Evolutionary conservation across 2,329 filamentous ascomycete species (phyloP).

Genomic region (Scytalidium lignicola): DNA sequence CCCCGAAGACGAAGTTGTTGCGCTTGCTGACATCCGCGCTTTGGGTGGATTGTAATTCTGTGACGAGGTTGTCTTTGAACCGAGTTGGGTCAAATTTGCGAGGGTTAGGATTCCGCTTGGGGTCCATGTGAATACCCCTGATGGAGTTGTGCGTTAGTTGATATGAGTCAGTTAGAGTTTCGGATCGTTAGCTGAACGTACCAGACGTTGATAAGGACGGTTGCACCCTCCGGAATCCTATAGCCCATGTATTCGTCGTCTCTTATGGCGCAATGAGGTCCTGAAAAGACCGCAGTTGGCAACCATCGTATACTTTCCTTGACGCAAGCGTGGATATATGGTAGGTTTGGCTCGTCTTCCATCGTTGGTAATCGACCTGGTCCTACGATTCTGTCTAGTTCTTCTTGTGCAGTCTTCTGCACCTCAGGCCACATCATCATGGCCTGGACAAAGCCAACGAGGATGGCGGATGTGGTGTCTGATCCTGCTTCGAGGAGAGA

Average conservation of each 20-base stretch:
- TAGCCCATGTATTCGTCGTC: constrained; percentile 52
- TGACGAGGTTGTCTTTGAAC: constrained; percentile 17
- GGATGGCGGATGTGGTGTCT: constrained; percentile 33
- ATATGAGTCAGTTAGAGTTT: too few species aligned
- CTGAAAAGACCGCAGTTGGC: constrained; percentile 30
- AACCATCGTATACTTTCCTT: constrained; percentile 31
- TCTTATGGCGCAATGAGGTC: constrained; percentile 28
- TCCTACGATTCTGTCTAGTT: constrained; percentile 37
- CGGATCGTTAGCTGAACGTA: constrained; percentile 1
- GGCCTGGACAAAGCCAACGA: constrained; percentile 36
- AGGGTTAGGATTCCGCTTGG: not conserved
- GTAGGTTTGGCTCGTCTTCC: constrained; percentile 32
- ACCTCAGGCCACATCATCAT: constrained; percentile 32
- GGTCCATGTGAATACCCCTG: not conserved
- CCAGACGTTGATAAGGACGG: constrained; percentile 8
- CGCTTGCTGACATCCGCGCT: constrained; percentile 36
- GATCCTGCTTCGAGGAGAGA: constrained; percentile 29
- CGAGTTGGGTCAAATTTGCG: constrained; percentile 37
- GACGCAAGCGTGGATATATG: constrained; percentile 36
- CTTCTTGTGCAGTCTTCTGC: constrained; percentile 37
- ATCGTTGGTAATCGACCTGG: constrained; percentile 30
- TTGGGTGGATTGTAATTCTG: constrained; percentile 10
- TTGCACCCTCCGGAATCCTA: constrained; percentile 47
- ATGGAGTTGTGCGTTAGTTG: too few species aligned
- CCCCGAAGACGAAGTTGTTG: constrained; percentile 51